Evolutionary conservation across 345 rosid species (phyloP), one percentile per base, ranked within the genome.

Genomic region (Lenwebbia sp.): DNA sequence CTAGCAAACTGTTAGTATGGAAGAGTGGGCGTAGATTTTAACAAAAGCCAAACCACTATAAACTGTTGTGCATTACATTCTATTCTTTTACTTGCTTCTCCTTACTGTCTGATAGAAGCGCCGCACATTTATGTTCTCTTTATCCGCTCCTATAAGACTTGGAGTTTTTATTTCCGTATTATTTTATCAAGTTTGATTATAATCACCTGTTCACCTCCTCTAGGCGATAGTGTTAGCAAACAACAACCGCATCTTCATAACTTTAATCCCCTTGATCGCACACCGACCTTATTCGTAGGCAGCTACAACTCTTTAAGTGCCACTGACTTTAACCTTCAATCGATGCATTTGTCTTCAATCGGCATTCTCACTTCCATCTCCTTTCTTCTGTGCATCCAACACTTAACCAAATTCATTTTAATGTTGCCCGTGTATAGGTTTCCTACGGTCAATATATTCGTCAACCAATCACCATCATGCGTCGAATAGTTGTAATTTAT

Each of bases 381-480:
- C 37, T 58, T 2, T 58, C 19, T 13, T 58, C 65, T 37, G 0
- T 5, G 4, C 70, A 58, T 58, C 65, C 7, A 57, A n/a, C 28
- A 13, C 37, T 13, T 5, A 14, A 15, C 17, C 70, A n/a, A 58
- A 57, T 58, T n/a, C 70, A 58, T 6, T 26, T 57, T 57, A 57
- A 57, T 33, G n/a, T 26, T 1, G 8, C 13, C 4, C 15, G 5
- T 56, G 5, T 10, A 25, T 56, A 4, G 62, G 30, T 57, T 58
- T 58, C 19, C n/a, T 58, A 17, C 33, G 1, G 13, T 58, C 4
- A 4, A 58, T n/a, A n/a, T 58, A 7, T 1, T 0, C 3, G 0
- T 6, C 0, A 7, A 14, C 40, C 2, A 62, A 28, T 3, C 10
- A 14, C 74, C 0, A 3, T 2, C 10, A 0, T 14, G 5, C 6